A percentile compares a stretch with the other conserved stretches of the same genome.
Conservation (phyloP, 2,329 filamentous ascomycete species). For the Mycosphaerella sp. region DNA sequence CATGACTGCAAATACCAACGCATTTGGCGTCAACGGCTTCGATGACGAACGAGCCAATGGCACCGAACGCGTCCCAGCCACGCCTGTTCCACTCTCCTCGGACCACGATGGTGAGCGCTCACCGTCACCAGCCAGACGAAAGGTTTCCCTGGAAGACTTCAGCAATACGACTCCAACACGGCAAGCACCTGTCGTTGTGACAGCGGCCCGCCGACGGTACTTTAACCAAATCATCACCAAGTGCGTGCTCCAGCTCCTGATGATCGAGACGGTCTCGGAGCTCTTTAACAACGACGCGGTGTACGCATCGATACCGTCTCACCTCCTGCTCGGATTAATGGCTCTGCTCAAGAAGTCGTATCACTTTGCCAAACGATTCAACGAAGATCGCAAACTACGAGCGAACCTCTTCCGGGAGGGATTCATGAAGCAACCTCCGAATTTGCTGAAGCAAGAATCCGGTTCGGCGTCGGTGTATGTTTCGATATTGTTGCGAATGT, state of each 20-base stretch:
- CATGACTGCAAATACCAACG: constrained; percentile 29
- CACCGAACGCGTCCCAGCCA: constrained; percentile 12
- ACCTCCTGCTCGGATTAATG: constrained; percentile 88
- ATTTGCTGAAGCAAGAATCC: constrained; percentile 92
- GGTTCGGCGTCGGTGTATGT: constrained; percentile 93
- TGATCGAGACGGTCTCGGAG: constrained; percentile 99
- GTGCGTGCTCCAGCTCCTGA: constrained; percentile 92
- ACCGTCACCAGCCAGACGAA: constrained; percentile 12
- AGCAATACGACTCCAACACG: constrained; percentile 59
- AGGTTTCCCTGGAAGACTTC: constrained; percentile 70
- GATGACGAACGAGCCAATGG: constrained; percentile 14
- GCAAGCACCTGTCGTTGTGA: constrained; percentile 86
- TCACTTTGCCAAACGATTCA: constrained; percentile 94
- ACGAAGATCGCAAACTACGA: constrained; percentile 90
- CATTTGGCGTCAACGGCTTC: constrained; percentile 40
- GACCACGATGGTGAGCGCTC: constrained; percentile 14
- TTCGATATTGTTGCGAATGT: constrained; percentile 94
- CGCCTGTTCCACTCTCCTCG: constrained; percentile 17
- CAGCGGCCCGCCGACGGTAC: constrained; percentile 83
- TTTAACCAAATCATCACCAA: constrained; percentile 99
- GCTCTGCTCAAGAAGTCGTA: constrained; percentile 90
- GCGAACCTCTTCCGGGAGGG: constrained; percentile 94
- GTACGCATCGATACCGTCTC: constrained; percentile 84
- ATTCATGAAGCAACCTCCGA: constrained; percentile 99
- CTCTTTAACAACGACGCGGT: constrained; percentile 96